A percentile compares a stretch with the other conserved stretches of the same genome.
Conservation (phyloP, 176 grass and related monocot species). For the Paspalum vaginatum region DNA sequence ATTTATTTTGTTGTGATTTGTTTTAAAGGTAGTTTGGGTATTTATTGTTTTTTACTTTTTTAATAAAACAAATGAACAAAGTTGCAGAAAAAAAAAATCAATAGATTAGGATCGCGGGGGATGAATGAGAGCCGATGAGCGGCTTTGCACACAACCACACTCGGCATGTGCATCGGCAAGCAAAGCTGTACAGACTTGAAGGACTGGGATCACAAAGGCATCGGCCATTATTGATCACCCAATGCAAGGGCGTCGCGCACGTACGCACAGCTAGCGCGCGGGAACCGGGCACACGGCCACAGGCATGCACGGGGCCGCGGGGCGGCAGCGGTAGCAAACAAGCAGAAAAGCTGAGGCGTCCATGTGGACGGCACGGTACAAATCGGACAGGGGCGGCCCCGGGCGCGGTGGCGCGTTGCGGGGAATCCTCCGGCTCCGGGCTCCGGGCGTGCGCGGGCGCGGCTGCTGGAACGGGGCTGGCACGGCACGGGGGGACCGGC, state of each 20-base stretch:
- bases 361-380: slow-evolving; percentile 36
- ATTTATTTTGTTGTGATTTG: too few species aligned
- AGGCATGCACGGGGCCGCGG: too few species aligned
- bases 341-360: not conserved
- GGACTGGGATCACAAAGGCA: not conserved
- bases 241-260: not conserved
- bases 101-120: too few species aligned
- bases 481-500: not conserved
- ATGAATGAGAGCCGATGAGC: not conserved
- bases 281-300: too few species aligned
- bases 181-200: too few species aligned
- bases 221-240: not conserved
- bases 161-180: too few species aligned
- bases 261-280: too few species aligned
- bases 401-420: not conserved
- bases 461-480: not conserved
- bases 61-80: too few species aligned
- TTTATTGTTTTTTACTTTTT: too few species aligned
- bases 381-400: slow-evolving; percentile 12
- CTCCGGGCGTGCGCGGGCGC: slow-evolving; percentile 1
- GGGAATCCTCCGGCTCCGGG: not conserved
- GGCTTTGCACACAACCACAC: too few species aligned
- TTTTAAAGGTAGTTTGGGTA: too few species aligned
- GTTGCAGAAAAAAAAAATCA: too few species aligned
- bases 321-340: not conserved